Evolutionary conservation across 805 yeast species (phyloP), one percentile per base, ranked within the genome.

Genomic region (Blastobotrys terrestris): DNA sequence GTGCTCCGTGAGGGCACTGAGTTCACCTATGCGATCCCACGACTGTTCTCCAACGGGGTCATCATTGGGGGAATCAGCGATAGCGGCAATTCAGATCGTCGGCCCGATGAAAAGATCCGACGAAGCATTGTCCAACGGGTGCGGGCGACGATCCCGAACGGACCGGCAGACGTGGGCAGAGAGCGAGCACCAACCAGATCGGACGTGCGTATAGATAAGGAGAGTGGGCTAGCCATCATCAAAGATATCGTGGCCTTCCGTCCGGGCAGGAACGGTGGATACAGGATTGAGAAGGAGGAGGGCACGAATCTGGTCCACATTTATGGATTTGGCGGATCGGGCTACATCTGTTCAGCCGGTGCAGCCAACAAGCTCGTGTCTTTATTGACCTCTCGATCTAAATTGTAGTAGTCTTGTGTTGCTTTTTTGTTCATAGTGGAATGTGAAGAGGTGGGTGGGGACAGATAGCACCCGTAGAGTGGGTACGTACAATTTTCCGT

Each of bases 311-410:
- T 54, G 41, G 74, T 83, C 20, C 89, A 84, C 64, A 79, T 78
- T 60, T 84, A 83, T 63, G 88, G 89, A 1, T 78, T 81, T 44
- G 84, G 78, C 15, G 84, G 83, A 21, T 78, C 82, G 40, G 87
- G 87, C 0, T 81, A 78, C 63, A 87, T 82, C 64, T 75, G 81
- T 2, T 77, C 83, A 18, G 76, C 72, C 56, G 85, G 85, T 0
- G 67, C 76, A 31, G 77, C 81, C 31, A 58, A 62, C n/a, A 70
- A 67, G 54, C 80, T 78, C n/a, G 48, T 47, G 13, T 51, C 53
- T 31, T 31, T 52, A 31, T 26, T 26, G 35, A 26, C 8, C 35
- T 6, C 5, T 5, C 11, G 8, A 11, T 26, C 35, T 11, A 26
- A 26, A 26, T 26, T 26, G 35, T 26, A 26, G 35, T 26, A 26